These are phyloP conservation scores for Bipolaris bicolor DNA, from an alignment of 2,329 filamentous ascomycete species.

Conservation along the genomic window DNA sequence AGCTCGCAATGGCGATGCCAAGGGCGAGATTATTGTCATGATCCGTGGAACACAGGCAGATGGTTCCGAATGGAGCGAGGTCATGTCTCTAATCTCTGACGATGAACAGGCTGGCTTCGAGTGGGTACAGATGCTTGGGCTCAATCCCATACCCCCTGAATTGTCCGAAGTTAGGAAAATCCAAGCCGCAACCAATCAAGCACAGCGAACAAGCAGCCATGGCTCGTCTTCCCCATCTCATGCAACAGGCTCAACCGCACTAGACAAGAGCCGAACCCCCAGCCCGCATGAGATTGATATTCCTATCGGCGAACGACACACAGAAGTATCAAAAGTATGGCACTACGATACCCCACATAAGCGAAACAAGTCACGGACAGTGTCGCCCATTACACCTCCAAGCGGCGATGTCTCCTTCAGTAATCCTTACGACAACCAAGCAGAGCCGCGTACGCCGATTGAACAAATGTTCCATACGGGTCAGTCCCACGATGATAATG, in stretches of 20 bases:
- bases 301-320: slow-evolving; percentile 65
- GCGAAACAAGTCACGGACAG: slow-evolving; percentile 34
- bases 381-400: slow-evolving; percentile 46
- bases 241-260: slow-evolving; percentile 40
- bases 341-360: slow-evolving; percentile 46
- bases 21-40: slow-evolving; percentile 83
- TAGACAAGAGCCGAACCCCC: slow-evolving; percentile 51
- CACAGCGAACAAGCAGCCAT: slow-evolving; percentile 56
- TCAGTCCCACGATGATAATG: slow-evolving; percentile 25
- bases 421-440: slow-evolving; percentile 23
- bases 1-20: slow-evolving; percentile 75
- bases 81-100: slow-evolving; percentile 77
- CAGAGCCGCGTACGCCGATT: slow-evolving; percentile 22
- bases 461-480: slow-evolving; percentile 22
- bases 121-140: slow-evolving; percentile 87
- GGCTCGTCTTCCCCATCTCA: slow-evolving; percentile 58
- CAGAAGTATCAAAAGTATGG: slow-evolving; percentile 55
- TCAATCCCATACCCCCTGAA: slow-evolving; percentile 65
- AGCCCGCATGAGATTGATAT: slow-evolving; percentile 63
- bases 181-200: slow-evolving; percentile 58
- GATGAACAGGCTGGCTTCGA: slow-evolving; percentile 79
- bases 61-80: slow-evolving; percentile 77
- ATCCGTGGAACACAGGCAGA: slow-evolving; percentile 71
- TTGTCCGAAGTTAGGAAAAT: slow-evolving; percentile 56
- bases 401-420: slow-evolving; percentile 47